Conservation (phyloP, 2,329 filamentous ascomycete genomes). For the Diaporthe ampelina region DNA sequence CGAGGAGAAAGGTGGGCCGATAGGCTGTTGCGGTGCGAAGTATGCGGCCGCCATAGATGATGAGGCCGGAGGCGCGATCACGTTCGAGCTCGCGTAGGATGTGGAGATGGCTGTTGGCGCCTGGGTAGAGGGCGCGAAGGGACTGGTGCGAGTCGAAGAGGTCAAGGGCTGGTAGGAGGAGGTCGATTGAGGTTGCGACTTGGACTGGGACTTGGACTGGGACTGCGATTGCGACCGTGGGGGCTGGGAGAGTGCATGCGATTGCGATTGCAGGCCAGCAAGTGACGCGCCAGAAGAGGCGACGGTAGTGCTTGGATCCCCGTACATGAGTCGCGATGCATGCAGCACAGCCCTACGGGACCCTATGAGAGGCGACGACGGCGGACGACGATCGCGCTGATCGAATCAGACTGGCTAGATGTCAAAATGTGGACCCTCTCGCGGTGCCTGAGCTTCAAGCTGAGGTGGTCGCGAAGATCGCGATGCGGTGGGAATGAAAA, state of each 20-base stretch:
- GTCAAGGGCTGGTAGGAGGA: constrained; percentile 51
- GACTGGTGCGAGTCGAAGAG: constrained; percentile 50
- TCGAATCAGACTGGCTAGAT: constrained; percentile 45
- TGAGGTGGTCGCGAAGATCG: constrained; percentile 26
- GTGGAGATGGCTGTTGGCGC: constrained; percentile 44
- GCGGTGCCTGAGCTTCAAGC: constrained; percentile 34
- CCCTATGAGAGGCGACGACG: constrained; percentile 42
- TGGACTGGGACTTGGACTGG: background rate
- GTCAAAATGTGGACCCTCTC: constrained; percentile 45
- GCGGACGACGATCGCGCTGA: constrained; percentile 50
- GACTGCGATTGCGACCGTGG: constrained; percentile 19
- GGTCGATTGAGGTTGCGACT: constrained; percentile 45
- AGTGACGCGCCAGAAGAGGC: constrained; percentile 46
- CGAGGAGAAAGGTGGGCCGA: constrained; percentile 50
- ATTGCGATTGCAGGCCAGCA: constrained; percentile 27
- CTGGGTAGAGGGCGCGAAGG: constrained; percentile 48
- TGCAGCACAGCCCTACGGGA: constrained; percentile 46
- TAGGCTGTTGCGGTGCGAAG: constrained; percentile 56
- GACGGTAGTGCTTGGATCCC: constrained; percentile 46
- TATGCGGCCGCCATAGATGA: constrained; percentile 62
- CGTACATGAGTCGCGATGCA: constrained; percentile 53
- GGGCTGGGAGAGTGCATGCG: constrained; percentile 29
- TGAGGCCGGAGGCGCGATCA: constrained; percentile 47
- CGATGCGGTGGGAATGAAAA: constrained; percentile 4
- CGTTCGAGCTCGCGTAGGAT: constrained; percentile 52